Evolutionary conservation across 2,329 filamentous ascomycete genomes (phyloP).

Genomic region (Thielaviopsis punctulata): DNA sequence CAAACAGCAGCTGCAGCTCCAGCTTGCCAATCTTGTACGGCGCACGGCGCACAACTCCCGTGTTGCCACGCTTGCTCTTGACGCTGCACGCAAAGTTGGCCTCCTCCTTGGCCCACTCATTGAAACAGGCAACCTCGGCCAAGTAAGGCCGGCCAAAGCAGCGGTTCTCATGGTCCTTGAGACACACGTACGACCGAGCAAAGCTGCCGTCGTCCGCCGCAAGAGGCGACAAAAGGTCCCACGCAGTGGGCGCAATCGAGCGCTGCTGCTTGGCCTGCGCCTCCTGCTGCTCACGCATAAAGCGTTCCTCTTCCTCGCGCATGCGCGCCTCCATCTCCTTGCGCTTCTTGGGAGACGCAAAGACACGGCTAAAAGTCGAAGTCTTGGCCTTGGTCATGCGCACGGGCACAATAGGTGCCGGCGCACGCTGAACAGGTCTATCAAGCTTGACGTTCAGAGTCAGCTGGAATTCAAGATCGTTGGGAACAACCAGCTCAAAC

Average conservation of each 20-base stretch:
- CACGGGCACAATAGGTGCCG: conserved; percentile 38
- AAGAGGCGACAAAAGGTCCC: conserved; percentile 73
- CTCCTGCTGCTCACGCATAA: conserved; percentile 43
- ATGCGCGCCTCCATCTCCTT: conserved; percentile 81
- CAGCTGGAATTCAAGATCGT: conserved; percentile 96
- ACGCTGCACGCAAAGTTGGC: conserved; percentile 63
- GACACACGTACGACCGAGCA: conserved; percentile 77
- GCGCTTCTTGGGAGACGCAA: conserved; percentile 89
- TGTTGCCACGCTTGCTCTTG: conserved; percentile 75
- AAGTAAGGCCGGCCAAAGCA: conserved; percentile 79
- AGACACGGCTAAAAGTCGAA: conserved; percentile 79
- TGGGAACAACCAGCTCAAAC: conserved; percentile 91
- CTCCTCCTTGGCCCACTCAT: conserved; percentile 93
- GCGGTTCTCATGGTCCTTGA: conserved; percentile 78
- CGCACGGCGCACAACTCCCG: conserved; percentile 57
- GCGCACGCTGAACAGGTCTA: conserved; percentile 47
- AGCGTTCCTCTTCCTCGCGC: conserved; percentile 65
- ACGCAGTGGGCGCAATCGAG: conserved; percentile 51
- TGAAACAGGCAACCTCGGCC: conserved; percentile 88
- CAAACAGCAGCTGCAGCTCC: conserved; percentile 83
- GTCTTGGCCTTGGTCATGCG: conserved; percentile 46
- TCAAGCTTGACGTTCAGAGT: conserved; percentile 91
- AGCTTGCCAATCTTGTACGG: conserved; percentile 96
- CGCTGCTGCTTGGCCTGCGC: conserved; percentile 47
- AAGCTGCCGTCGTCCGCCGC: conserved; percentile 89